These are phyloP conservation scores for Russula lepida DNA, from an alignment of 768 basidiomycete genomes.

Conservation along the genomic window DNA sequence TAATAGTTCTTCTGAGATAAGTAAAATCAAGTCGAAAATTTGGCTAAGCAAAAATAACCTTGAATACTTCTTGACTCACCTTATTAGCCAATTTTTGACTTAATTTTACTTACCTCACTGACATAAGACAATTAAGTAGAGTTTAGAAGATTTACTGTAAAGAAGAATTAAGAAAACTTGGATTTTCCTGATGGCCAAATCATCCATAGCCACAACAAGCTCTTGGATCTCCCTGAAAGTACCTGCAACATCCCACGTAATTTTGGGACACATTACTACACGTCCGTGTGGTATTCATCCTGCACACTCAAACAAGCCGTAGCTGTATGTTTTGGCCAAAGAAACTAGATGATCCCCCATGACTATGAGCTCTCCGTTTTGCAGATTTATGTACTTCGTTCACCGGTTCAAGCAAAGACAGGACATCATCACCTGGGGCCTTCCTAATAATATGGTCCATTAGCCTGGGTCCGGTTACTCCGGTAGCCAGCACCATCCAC, in stretches of 20 bases:
- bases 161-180: too few species aligned
- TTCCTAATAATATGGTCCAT: neutral
- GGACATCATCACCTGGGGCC: neutral
- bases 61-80: too few species aligned
- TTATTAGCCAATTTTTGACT: too few species aligned
- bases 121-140: too few species aligned
- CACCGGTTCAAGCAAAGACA: neutral
- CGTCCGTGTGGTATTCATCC: neutral
- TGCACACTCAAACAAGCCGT: neutral
- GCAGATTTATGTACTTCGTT: neutral
- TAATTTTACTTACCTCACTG: too few species aligned
- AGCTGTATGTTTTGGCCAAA: neutral
- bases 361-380: neutral
- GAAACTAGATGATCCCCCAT: neutral
- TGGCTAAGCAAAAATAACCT: too few species aligned
- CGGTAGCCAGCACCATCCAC: neutral
- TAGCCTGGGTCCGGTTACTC: neutral
- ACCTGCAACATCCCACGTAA: neutral
- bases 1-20: too few species aligned
- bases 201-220: too few species aligned
- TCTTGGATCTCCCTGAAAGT: constrained; percentile 3
- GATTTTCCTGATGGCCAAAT: too few species aligned
- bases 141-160: too few species aligned
- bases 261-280: neutral
- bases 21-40: too few species aligned